phyloP scores from a whole-genome alignment of 768 basidiomycete species.

The Nidula microcarpa region DNA sequence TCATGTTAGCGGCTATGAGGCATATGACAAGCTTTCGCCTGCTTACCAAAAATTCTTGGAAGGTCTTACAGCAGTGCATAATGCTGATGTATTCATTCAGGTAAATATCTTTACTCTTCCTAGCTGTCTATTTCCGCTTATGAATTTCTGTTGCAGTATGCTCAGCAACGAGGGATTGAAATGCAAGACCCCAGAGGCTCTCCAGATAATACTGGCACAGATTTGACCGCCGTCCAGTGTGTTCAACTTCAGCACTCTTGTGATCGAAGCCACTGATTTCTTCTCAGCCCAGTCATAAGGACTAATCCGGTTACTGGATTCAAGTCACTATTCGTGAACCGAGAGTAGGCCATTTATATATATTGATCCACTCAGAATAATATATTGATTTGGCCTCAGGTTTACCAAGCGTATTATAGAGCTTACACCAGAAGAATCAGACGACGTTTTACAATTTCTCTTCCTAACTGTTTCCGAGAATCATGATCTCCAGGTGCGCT shows the following conservation, averaged over 20 bases:
- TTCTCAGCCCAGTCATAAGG: conserved; percentile 42
- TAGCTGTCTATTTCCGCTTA: neutral
- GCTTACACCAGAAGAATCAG: conserved; percentile 50
- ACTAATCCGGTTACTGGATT: conserved; percentile 61
- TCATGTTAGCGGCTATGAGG: conserved; percentile 46
- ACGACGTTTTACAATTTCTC: conserved; percentile 45
- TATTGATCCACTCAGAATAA: too few species aligned
- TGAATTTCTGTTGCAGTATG: conserved; percentile 18
- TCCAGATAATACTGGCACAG: conserved; percentile 46
- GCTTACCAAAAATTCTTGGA: conserved; percentile 51
- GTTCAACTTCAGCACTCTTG: conserved; percentile 5
- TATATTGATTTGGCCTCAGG: conserved; percentile 13
- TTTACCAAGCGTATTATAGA: conserved; percentile 57
- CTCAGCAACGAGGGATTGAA: conserved; percentile 17
- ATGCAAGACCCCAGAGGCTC: conserved; percentile 45
- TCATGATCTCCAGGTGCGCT: conserved; percentile 53
- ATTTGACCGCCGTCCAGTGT: conserved; percentile 49
- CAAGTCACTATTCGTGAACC: conserved; percentile 55
- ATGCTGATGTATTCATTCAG: conserved; percentile 37
- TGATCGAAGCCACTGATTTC: neutral
- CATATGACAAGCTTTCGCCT: conserved; percentile 61
- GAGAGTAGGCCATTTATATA: conserved; percentile 23
- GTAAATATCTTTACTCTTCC: conserved; percentile 12
- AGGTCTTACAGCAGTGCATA: conserved; percentile 54
- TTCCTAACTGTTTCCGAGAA: conserved; percentile 49